These are phyloP conservation scores for Mycena sanguinolenta DNA, from an alignment of 768 basidiomycete genomes.

Conservation along the genomic window DNA sequence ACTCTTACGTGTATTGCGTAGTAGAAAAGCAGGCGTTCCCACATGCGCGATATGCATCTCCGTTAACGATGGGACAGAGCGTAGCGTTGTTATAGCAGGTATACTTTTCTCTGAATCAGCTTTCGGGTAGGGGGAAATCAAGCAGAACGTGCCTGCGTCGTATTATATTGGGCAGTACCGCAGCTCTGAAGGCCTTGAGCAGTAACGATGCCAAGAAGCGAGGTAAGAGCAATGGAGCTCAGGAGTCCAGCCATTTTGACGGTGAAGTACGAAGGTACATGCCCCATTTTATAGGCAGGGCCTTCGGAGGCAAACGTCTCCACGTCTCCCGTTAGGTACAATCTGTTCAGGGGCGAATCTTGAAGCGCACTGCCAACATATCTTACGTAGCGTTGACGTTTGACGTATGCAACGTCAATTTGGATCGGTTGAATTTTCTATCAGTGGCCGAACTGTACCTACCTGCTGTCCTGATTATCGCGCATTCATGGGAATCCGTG, in stretches of 20 bases:
- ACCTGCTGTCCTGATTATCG: too few relatives aligned
- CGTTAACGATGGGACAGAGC: slow-evolving; percentile 6
- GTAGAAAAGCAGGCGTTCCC: background rate
- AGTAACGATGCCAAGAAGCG: background rate
- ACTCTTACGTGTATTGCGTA: slow-evolving; percentile 1
- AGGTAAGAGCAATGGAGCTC: background rate
- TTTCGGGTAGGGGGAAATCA: background rate
- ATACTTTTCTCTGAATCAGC: background rate
- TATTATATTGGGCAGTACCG: background rate
- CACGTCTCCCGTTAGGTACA: background rate
- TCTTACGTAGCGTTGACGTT: background rate
- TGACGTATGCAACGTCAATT: too few relatives aligned
- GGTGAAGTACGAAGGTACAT: slow-evolving; percentile 5
- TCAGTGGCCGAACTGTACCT: too few relatives aligned
- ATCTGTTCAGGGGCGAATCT: background rate
- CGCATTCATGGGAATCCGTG: too few relatives aligned
- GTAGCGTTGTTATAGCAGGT: slow-evolving; percentile 1
- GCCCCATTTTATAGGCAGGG: slow-evolving; percentile 19
- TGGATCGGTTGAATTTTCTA: too few relatives aligned
- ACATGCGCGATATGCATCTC: slow-evolving; percentile 4
- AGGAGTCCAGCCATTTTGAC: slow-evolving; percentile 15
- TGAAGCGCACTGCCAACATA: background rate
- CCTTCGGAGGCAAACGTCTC: background rate
- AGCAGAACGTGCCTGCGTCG: background rate
- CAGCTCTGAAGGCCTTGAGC: background rate